Evolutionary conservation across 164 flowering plant species (phyloP).

Genomic region (Vitis rupestris): DNA sequence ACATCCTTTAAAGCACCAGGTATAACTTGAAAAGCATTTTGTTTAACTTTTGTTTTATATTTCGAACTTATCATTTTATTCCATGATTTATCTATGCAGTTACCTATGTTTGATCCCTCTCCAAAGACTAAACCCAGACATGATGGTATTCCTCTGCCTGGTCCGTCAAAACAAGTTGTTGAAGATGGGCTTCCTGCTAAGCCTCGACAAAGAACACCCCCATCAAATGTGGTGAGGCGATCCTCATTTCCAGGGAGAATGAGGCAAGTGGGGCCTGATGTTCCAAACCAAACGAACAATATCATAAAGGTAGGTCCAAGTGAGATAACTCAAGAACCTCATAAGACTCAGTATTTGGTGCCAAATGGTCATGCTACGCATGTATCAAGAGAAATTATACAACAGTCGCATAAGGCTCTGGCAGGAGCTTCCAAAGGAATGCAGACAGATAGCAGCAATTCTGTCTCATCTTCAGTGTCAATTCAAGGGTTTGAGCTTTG

Average conservation of each 20-base stretch:
- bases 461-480: slow-evolving; percentile 62
- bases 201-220: slow-evolving; percentile 60
- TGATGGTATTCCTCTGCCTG: slow-evolving; percentile 61
- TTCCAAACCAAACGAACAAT: slow-evolving; percentile 24
- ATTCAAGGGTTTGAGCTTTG: slow-evolving; percentile 44
- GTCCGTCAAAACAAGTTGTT: slow-evolving; percentile 39
- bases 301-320: slow-evolving; percentile 24
- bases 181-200: slow-evolving; percentile 64
- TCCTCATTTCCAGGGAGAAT: slow-evolving; percentile 55
- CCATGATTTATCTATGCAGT: slow-evolving; percentile 38
- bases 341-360: slow-evolving; percentile 19
- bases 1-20: slow-evolving; percentile 70
- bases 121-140: slow-evolving; percentile 70
- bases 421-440: slow-evolving; percentile 33
- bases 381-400: slow-evolving; percentile 16
- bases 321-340: slow-evolving; percentile 34
- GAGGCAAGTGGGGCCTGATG: slow-evolving; percentile 42
- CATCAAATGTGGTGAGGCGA: slow-evolving; percentile 46
- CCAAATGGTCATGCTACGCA: slow-evolving; percentile 22
- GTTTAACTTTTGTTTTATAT: not conserved
- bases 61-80: not conserved
- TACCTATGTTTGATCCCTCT: slow-evolving; percentile 55
- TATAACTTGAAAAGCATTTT: slow-evolving; percentile 13
- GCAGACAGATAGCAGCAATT: slow-evolving; percentile 54
- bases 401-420: slow-evolving; percentile 25